Base-by-base conservation (phyloP, 495 filamentous ascomycete genomes). In the Penicillium waksmanii region DNA sequence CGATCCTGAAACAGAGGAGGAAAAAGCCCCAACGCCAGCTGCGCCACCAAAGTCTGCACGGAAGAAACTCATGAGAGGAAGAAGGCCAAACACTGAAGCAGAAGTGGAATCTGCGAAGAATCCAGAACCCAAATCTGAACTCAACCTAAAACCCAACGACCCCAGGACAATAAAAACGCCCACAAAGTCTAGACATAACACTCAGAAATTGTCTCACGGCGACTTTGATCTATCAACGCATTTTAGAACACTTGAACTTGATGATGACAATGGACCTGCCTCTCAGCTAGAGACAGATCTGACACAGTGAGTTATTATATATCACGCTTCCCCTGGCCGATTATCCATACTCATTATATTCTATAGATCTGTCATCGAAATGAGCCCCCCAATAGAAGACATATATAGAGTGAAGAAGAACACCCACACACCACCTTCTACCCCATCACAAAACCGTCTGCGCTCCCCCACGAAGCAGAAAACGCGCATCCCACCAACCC, bases 391-490 rank as follows among this genome's bases (percentile, higher is more conserved):
- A 19, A 10, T 51, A 38, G 34, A 62, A 56, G 57, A 40, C 58
- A 57, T 65, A 44, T 53, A 48, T 12, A 43, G 55, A 66, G 44
- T 57, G 33, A 40, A 55, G 27, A 55, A 57, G 43, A 54, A 50
- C 33, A 66, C 63, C 58, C 65, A 64, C 65, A 82, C 76, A 61
- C 82, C 77, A 31, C 77, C 80, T 34, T 47, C 67, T 23, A 84
- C 75, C 51, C 81, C 82, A 31, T 68, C 73, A 0, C 82, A 77
- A 56, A 54, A 58, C 9, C 60, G 60, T 11, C 70, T 85, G 11
- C 69, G 68, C 15, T 87, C 85, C 2, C 85, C 86, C 5, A 77
- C 74, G 0, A 87, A 85, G 61, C 63, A 69, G n/a, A 77, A 68
- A 43, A 48, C 51, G 19, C 62, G 70, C 1, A 81, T 87, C 33